A percentile compares a stretch with the other conserved stretches of the same genome.
These are phyloP conservation scores for Globisporangium sylvaticum DNA, from an alignment of 352 stramenopile species.

Conservation along the genomic window DNA sequence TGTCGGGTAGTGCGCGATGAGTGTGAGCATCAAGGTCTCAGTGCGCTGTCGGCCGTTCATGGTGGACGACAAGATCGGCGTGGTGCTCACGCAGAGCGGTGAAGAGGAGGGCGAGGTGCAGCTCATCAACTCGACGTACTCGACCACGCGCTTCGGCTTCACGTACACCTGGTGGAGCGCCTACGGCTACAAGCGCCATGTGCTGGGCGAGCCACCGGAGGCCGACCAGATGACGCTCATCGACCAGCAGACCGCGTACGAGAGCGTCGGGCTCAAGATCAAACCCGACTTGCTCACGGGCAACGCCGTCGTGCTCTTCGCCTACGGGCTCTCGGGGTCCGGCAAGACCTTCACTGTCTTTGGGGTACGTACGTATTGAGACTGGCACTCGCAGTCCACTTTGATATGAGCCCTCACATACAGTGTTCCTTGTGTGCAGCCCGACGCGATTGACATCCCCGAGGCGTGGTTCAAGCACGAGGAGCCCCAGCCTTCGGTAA, in stretches of 20 bases:
- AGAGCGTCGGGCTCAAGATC: conserved; percentile 88
- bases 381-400: background rate
- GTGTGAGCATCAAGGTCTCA: conserved; percentile 89
- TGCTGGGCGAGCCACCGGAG: conserved; percentile 57
- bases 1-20: conserved; percentile 58
- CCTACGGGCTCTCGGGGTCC: conserved; percentile 89
- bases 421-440: conserved; percentile 22
- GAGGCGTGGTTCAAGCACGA: conserved; percentile 94
- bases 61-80: conserved; percentile 88
- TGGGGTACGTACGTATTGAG: conserved; percentile 25
- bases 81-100: conserved; percentile 87
- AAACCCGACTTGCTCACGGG: conserved; percentile 87
- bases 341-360: conserved; percentile 95
- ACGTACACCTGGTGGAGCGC: conserved; percentile 93
- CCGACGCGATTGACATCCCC: conserved; percentile 90
- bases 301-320: conserved; percentile 93
- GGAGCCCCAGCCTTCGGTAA: conserved; percentile 72
- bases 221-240: conserved; percentile 86
- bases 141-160: conserved; percentile 90
- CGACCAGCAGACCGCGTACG: conserved; percentile 90
- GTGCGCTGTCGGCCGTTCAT: conserved; percentile 86
- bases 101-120: conserved; percentile 93
- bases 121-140: conserved; percentile 92
- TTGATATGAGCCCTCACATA: background rate
- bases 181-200: conserved; percentile 90